Base-by-base conservation (phyloP, 1,284 basidiomycete genomes). In the Irpex lacteus region DNA sequence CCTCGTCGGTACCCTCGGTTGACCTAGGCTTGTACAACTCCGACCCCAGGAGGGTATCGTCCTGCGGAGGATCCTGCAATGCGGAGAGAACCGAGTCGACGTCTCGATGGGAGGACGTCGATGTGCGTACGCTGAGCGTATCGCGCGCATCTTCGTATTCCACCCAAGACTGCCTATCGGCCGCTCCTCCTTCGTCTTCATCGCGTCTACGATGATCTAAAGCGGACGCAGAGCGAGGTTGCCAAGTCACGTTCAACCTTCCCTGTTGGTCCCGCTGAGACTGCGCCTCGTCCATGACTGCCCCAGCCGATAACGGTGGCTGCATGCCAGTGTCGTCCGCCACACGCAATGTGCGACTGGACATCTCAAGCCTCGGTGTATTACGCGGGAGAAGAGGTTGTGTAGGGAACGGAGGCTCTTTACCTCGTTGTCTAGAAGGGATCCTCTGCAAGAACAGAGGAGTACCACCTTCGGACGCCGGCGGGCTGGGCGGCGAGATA, bases 331-430 rank as follows among this genome's bases (percentile, higher is more conserved):
- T 63, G 7, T 69, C 65, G 65, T 64, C 60, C 64, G 58, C 67
- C 66, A 50, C 73, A 70, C 54, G 68, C 66, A 47, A 71, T 65
- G 60, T 72, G 65, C 56, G 73, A 67, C 50, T 32, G 50, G 37
- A 5, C 62, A 55, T 18, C 8, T 40, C 37, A 6, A 19, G 67
- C 62, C 5, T 68, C 62, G n/a, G 70, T 69, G 55, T 74, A 71
- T 19, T 69, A 67, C 19, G 65, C 70, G 19, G 72, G 69, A 8
- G 73, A 66, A 76, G 64, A 4, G 82, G 81, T n/a, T 73, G 73
- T 15, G 77, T 65, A 18, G 85, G 84, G 76, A 86, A 86, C 1
- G 85, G 83, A 5, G 78, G 70, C 66, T 83, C 79, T 37, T 80
- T 77, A 2, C 84, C 85, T 9, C 84, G 77, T 65, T 80, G 78